Evolutionary conservation across 345 rosid genomes (phyloP), one percentile per base, ranked within the genome.

Genomic region (Rhizophora mangle): DNA sequence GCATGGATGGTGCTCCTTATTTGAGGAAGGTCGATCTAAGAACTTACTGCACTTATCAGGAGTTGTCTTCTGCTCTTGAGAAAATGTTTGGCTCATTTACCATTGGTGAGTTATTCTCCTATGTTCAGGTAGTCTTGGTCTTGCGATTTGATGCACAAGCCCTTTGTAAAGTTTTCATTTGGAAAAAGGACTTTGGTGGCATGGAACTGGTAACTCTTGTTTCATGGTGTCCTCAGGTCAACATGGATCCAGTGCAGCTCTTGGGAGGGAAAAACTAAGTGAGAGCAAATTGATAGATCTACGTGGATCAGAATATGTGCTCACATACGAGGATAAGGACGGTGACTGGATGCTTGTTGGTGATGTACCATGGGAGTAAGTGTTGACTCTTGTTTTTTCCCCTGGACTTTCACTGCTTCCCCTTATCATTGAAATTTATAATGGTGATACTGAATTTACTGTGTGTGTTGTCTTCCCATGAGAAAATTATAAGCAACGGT

Each of bases 291-390:
- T 86, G 79, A 87, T 86, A 77, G 92, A 89, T 84, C 90, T 86
- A 64, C 87, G 85, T 77, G 98, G 96, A 73, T 90, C 98, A 2
- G 98, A 90, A 64, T 88, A 90, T 65, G 93, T 90, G 37, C 89
- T 93, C 26, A 90, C 98, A 2, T 93, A 88, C 8, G 93, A 93
- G 82, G 98, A 93, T 72, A 93, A 90, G 80, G 98, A 93, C 21
- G 84, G 93, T 19, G 98, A 93, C 56, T 93, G 92, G 96, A 90
- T 90, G 96, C 96, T 93, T 9, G 96, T 93, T 29, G 98, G 98
- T 22, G 96, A 93, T 86, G 98, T 93, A 26, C 98, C 98, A 2
- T 93, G 98, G 98, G 89, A 82, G 98, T 93, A 84, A 87, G 96
- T 77, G 75, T 79, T 68, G 8, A 63, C 69, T 54, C 20, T 37